phyloP scores from a whole-genome alignment of 2,329 filamentous ascomycete species.

The Mycosphaerella arachidis region DNA sequence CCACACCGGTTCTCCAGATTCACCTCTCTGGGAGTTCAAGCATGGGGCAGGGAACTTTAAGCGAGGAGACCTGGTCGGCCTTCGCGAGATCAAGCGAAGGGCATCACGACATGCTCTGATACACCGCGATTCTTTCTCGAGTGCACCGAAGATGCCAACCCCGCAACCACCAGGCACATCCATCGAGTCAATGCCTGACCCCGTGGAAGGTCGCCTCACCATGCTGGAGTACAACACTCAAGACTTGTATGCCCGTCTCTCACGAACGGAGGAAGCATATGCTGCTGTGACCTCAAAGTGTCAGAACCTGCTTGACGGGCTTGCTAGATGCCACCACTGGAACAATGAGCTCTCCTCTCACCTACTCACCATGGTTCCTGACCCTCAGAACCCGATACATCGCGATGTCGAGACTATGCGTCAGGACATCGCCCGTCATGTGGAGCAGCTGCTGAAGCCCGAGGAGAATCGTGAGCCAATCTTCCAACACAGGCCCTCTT shows the following conservation, averaged over 20 bases:
- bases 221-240: conserved; percentile 77
- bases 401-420: conserved; percentile 65
- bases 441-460: conserved; percentile 53
- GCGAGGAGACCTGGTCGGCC: conserved; percentile 80
- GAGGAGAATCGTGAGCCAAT: conserved; percentile 60
- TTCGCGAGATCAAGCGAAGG: conserved; percentile 91
- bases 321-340: conserved; percentile 71
- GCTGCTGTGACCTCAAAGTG: conserved; percentile 76
- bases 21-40: conserved; percentile 97
- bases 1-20: conserved; percentile 88
- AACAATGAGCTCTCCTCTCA: conserved; percentile 79
- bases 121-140: conserved; percentile 80
- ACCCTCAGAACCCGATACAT: conserved; percentile 70
- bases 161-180: conserved; percentile 70
- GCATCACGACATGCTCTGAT: conserved; percentile 91
- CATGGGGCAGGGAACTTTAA: conserved; percentile 97
- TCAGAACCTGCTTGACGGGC: conserved; percentile 74
- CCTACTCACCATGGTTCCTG: conserved; percentile 68
- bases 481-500: conserved; percentile 36
- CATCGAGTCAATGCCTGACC: conserved; percentile 65
- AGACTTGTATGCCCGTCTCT: conserved; percentile 70
- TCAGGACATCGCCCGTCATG: conserved; percentile 58
- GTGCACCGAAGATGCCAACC: conserved; percentile 62
- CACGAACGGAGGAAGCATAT: conserved; percentile 78
- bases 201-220: conserved; percentile 68